phyloP scores from a whole-genome alignment of 768 basidiomycete species.

The Mycena rosella region DNA sequence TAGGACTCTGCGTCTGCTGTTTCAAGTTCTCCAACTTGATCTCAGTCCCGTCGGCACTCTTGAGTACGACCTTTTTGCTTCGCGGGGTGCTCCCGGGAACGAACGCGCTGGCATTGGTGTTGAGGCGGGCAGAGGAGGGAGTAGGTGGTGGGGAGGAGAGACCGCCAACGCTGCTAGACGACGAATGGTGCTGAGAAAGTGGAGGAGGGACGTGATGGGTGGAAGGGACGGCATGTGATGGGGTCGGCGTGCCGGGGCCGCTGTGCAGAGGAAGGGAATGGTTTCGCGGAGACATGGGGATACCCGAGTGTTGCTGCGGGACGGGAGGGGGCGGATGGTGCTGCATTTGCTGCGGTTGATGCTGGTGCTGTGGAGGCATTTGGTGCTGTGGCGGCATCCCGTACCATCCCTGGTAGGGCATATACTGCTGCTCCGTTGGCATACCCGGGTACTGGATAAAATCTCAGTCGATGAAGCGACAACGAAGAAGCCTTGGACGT shows the following conservation, averaged over 20 bases:
- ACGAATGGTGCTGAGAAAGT: constrained; percentile 57
- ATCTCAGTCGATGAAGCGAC: constrained; percentile 12
- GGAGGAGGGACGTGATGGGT: constrained; percentile 55
- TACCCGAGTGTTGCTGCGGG: constrained; percentile 57
- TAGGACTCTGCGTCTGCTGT: constrained; percentile 54
- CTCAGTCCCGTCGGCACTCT: constrained; percentile 74
- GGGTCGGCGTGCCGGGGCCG: constrained; percentile 76
- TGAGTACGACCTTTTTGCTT: constrained; percentile 65
- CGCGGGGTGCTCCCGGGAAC: constrained; percentile 62
- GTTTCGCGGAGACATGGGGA: constrained; percentile 80
- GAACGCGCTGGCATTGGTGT: constrained; percentile 74
- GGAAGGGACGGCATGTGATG: constrained; percentile 67
- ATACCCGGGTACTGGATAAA: constrained; percentile 54
- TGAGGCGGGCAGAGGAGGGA: constrained; percentile 70
- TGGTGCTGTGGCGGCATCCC: constrained; percentile 47
- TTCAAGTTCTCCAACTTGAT: constrained; percentile 69
- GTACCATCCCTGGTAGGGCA: constrained; percentile 58
- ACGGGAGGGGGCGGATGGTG: constrained; percentile 64
- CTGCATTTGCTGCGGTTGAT: constrained; percentile 59
- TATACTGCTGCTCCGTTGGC: constrained; percentile 58
- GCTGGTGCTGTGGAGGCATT: constrained; percentile 53
- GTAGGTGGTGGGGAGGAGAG: constrained; percentile 79
- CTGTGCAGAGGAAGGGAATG: constrained; percentile 56
- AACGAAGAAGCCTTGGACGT: constrained; percentile 44
- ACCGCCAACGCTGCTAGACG: constrained; percentile 59